Evolutionary conservation across 768 basidiomycete genomes (phyloP), one percentile per base, ranked within the genome.

Genomic region (Tylopilus subfusipes): DNA sequence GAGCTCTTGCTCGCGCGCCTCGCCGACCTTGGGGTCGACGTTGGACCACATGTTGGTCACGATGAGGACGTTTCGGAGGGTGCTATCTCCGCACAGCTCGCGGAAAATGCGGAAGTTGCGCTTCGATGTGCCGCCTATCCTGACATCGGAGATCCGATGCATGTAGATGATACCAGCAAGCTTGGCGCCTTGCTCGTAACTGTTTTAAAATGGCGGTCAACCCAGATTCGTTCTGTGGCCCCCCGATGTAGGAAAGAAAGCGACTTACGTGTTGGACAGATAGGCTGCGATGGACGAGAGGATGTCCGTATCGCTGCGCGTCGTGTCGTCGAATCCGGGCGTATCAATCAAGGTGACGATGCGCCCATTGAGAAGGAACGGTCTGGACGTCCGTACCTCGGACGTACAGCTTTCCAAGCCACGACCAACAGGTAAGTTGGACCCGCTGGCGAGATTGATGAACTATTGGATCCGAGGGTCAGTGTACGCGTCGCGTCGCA

Each of bases 281-380:
- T 71, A 70, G 1, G 33, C 75, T 55, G 80, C 77, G 49, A 82
- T 81, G 72, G 77, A 75, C 27, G 71, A 75, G 34, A 83, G 68
- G 12, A 83, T 73, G 38, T 79, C 79, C 1, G 76, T 73, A 54
- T 82, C 81, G 55, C 74, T 78, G 42, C 71, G 73, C 13, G 56
- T 19, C 10, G 81, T 78, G 58, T 84, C 81, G 58, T 83, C 82
- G 62, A 84, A 84, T 5, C 83, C 83, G 16, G 83, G 83, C 0
- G 82, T 84, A 63, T 85, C 83, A 39, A 85, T 76, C 29, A 85
- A 65, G 13, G 72, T 77, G 49, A 84, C 66, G 48, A 58, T 63
- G 8, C 70, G 70, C 12, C 77, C 79, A 43, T 79, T 76, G 33
- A 82, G 62, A 38, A 72, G 57, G 59, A 83, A 81, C 1, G 78